These are phyloP conservation scores for Hibiscus trionum DNA, from an alignment of 345 rosid genomes.

Conservation along the genomic window DNA sequence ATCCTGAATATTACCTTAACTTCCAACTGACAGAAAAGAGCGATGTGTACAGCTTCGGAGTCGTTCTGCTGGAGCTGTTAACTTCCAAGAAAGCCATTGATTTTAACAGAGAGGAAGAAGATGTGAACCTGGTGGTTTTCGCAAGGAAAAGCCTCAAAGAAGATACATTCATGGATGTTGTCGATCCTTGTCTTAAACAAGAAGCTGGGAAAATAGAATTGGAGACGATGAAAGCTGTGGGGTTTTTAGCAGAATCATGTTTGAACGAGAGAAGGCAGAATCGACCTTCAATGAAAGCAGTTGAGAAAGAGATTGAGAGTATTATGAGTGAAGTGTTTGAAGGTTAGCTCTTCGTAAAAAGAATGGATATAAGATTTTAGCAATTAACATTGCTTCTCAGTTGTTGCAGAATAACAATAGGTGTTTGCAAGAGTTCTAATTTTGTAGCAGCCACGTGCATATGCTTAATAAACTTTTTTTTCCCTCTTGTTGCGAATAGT, in stretches of 20 bases:
- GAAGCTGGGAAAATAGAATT: not conserved
- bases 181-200: conserved; percentile 30
- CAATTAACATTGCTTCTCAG: not conserved
- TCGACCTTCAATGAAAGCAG: not conserved
- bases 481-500: not conserved
- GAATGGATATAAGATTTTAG: not conserved
- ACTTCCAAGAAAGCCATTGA: conserved; percentile 52
- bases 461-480: not conserved
- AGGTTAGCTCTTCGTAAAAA: not conserved
- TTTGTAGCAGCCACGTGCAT: not conserved
- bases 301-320: not conserved
- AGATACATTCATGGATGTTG: conserved; percentile 36
- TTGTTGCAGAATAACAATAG: not conserved
- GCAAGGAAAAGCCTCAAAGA: conserved; percentile 29
- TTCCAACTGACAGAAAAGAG: conserved; percentile 58
- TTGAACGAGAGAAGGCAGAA: conserved; percentile 4
- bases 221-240: conserved; percentile 1
- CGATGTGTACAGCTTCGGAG: conserved; percentile 61
- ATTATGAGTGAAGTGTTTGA: not conserved
- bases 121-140: conserved; percentile 46
- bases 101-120: conserved; percentile 45
- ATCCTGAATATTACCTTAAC: conserved; percentile 54
- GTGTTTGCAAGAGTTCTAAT: not conserved
- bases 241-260: not conserved
- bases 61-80: conserved; percentile 47